These are phyloP conservation scores for Phoenix dactylifera DNA, from an alignment of 176 grass and related monocot species.

Conservation along the genomic window DNA sequence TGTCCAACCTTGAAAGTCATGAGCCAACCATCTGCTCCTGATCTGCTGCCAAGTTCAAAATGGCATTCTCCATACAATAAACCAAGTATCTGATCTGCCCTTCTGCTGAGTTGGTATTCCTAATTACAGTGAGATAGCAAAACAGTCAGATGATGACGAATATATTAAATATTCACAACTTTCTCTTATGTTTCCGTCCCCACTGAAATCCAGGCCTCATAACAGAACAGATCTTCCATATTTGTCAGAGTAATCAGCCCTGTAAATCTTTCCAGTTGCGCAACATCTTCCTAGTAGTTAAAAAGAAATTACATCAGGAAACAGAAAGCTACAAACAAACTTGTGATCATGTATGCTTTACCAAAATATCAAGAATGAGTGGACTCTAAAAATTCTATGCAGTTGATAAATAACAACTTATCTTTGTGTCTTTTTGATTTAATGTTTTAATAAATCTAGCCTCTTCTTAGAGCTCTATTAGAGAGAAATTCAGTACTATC, in stretches of 20 bases:
- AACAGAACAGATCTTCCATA: slow-evolving; percentile 72
- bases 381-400: no score
- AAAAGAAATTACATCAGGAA: slow-evolving; percentile 10
- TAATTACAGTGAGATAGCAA: slow-evolving; percentile 13
- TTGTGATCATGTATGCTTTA: neutral
- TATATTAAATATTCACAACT: neutral
- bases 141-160: neutral
- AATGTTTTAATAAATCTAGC: no score
- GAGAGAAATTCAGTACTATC: no score
- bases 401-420: no score
- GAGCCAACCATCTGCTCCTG: slow-evolving; percentile 80
- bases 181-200: neutral
- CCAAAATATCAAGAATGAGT: no score
- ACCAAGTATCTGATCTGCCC: slow-evolving; percentile 78
- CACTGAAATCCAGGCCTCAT: slow-evolving; percentile 66
- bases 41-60: slow-evolving; percentile 40
- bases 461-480: no score
- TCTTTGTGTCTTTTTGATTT: no score
- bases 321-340: neutral
- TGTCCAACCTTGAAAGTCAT: slow-evolving; percentile 70
- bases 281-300: slow-evolving; percentile 49
- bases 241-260: slow-evolving; percentile 68
- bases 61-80: slow-evolving; percentile 72
- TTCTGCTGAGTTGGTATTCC: slow-evolving; percentile 51
- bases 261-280: slow-evolving; percentile 76